A percentile compares a stretch with the other conserved stretches of the same genome.
Evolutionary conservation across 768 basidiomycete genomes (phyloP).

Genomic region (Nidularia sp.): DNA sequence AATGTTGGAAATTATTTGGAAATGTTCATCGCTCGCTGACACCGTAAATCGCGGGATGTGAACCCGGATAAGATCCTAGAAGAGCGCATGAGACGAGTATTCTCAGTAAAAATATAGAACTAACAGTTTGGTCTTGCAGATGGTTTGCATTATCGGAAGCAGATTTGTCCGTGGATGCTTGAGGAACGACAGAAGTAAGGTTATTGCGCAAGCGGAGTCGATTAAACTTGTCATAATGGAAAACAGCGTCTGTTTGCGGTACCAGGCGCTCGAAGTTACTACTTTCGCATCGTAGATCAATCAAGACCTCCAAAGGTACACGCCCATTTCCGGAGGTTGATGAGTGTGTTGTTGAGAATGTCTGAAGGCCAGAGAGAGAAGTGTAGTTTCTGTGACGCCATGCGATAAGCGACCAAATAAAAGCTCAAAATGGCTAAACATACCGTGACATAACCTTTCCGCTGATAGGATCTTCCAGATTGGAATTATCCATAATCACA

Average conservation of each 20-base stretch:
- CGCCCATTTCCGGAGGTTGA: slow-evolving; percentile 41
- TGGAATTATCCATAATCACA: slow-evolving; percentile 74
- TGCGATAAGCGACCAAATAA: background rate
- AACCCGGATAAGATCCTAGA: slow-evolving; percentile 76
- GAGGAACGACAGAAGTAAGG: slow-evolving; percentile 47
- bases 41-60: slow-evolving; percentile 86
- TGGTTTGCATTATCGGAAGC: slow-evolving; percentile 16
- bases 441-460: slow-evolving; percentile 85
- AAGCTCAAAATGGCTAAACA: background rate
- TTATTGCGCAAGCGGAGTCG: slow-evolving; percentile 78
- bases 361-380: slow-evolving; percentile 76
- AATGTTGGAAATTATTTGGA: slow-evolving; percentile 80
- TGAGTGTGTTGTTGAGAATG: slow-evolving; percentile 67
- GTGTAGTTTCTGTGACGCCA: slow-evolving; percentile 61
- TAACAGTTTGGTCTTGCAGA: slow-evolving; percentile 29
- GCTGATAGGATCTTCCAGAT: slow-evolving; percentile 79
- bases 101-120: background rate
- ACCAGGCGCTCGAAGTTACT: slow-evolving; percentile 85
- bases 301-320: slow-evolving; percentile 87
- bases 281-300: slow-evolving; percentile 82
- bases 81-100: background rate
- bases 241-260: slow-evolving; percentile 79
- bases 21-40: slow-evolving; percentile 78
- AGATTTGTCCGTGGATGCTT: slow-evolving; percentile 31
- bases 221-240: slow-evolving; percentile 95